These are phyloP conservation scores for Trichoderma atrobrunneum DNA, from an alignment of 2,329 filamentous ascomycete species.

Conservation along the genomic window DNA sequence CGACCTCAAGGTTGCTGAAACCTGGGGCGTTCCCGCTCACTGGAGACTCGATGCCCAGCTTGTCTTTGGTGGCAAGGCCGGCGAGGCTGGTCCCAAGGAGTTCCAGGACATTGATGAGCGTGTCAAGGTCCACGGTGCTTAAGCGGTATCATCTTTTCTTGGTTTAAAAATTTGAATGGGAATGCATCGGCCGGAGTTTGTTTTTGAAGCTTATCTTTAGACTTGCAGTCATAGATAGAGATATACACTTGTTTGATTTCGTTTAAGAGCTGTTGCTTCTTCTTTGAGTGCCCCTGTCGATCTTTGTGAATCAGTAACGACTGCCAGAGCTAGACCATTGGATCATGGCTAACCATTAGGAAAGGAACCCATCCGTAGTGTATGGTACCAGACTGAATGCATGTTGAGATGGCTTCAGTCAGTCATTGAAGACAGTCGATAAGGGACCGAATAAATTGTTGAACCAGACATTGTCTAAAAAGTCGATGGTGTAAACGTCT, in stretches of 20 bases:
- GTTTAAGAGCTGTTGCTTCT: neutral
- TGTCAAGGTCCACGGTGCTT: conserved; percentile 62
- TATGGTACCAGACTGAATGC: neutral
- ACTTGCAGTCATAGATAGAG: conserved; percentile 1
- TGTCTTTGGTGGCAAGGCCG: conserved; percentile 70
- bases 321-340: neutral
- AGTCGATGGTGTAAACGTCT: neutral
- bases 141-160: conserved; percentile 16
- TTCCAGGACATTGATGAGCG: conserved; percentile 64
- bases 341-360: neutral
- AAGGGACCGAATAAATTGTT: neutral
- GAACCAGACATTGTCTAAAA: neutral
- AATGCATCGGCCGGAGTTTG: conserved; percentile 13
- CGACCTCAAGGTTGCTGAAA: conserved; percentile 64
- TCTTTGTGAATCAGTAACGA: neutral
- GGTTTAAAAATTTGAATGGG: neutral
- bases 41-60: conserved; percentile 83
- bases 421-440: neutral
- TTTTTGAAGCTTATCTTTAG: neutral
- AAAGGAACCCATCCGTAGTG: neutral
- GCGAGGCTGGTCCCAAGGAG: conserved; percentile 59
- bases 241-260: neutral
- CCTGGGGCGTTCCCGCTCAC: conserved; percentile 67
- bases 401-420: neutral
- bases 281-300: neutral